Conservation (phyloP, 2,329 filamentous ascomycete genomes). For the Pseudonectria foliicola region DNA sequence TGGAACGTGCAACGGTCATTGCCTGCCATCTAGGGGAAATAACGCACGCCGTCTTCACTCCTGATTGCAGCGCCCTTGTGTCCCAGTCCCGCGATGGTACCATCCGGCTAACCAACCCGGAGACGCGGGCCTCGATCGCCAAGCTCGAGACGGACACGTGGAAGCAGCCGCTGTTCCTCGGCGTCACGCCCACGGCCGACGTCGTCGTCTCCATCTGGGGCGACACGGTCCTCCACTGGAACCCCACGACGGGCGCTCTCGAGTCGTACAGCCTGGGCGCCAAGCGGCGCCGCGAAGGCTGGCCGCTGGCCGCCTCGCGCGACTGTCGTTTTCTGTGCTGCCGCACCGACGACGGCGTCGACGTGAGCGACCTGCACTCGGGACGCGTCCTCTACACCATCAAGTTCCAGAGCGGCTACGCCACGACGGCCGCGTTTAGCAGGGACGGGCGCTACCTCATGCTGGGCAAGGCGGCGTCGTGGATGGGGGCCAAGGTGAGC, state of each 20-base stretch:
- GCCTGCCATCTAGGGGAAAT: constrained; percentile 19
- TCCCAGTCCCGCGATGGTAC: constrained; percentile 22
- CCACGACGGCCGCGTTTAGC: constrained; percentile 27
- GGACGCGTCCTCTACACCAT: constrained; percentile 27
- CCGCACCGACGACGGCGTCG: constrained; percentile 28
- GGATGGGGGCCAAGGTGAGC: constrained; percentile 15
- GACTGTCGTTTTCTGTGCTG: constrained; percentile 29
- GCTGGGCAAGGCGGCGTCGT: constrained; percentile 22
- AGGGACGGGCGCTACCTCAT: constrained; percentile 23
- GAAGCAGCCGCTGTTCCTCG: constrained; percentile 20
- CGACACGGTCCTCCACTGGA: constrained; percentile 28
- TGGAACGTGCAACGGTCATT: constrained; percentile 11
- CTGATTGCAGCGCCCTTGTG: constrained; percentile 15
- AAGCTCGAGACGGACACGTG: constrained; percentile 23
- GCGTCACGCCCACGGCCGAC: constrained; percentile 21
- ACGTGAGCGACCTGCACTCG: constrained; percentile 27
- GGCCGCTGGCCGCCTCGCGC: constrained; percentile 29
- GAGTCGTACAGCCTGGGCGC: constrained; percentile 26
- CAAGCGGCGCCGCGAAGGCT: constrained; percentile 25
- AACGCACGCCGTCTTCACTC: constrained; percentile 21
- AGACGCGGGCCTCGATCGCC: constrained; percentile 16
- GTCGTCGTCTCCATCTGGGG: constrained; percentile 29
- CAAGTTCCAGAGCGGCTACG: constrained; percentile 20
- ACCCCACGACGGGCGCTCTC: constrained; percentile 21
- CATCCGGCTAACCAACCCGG: constrained; percentile 17